A percentile compares a stretch with the other conserved stretches of the same genome.
These are phyloP conservation scores for Neopestalotiopsis sp. DNA, from an alignment of 2,329 filamentous ascomycete species.

Conservation along the genomic window DNA sequence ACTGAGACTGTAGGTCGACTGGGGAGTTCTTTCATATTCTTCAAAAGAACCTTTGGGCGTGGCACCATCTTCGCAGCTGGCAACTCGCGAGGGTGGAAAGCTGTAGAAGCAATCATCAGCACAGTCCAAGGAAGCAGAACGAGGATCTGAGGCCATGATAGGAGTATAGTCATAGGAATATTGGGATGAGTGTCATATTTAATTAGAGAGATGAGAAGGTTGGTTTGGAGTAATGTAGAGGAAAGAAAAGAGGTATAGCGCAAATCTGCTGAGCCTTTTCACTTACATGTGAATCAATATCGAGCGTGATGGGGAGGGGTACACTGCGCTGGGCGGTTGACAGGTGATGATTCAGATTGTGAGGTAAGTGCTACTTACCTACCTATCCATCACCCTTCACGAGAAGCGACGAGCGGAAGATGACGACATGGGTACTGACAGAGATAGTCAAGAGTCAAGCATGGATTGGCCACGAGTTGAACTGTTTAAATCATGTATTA, in stretches of 20 bases:
- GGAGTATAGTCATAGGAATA: neutral
- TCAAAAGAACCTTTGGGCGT: neutral
- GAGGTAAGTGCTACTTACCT: no score
- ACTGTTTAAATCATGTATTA: neutral
- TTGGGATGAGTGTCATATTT: neutral
- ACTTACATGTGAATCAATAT: no score
- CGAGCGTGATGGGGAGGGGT: no score
- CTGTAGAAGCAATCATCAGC: slow-evolving; percentile 8
- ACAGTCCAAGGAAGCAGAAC: neutral
- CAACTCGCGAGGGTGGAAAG: neutral
- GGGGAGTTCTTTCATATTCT: neutral
- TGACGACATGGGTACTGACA: neutral
- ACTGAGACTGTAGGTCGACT: neutral
- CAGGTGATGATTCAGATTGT: no score
- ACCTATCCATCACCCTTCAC: no score
- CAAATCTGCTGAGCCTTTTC: no score
- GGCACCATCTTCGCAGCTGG: neutral
- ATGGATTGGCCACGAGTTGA: neutral
- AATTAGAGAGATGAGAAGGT: neutral
- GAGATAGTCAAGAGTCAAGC: neutral
- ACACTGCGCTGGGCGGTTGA: no score
- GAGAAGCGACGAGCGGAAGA: no score
- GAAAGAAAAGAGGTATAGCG: no score
- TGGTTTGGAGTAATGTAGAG: no score
- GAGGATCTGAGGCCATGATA: neutral